A percentile compares a stretch with the other conserved stretches of the same genome.
These are phyloP conservation scores for Jatropha curcas DNA, from an alignment of 345 rosid species.

Conservation along the genomic window DNA sequence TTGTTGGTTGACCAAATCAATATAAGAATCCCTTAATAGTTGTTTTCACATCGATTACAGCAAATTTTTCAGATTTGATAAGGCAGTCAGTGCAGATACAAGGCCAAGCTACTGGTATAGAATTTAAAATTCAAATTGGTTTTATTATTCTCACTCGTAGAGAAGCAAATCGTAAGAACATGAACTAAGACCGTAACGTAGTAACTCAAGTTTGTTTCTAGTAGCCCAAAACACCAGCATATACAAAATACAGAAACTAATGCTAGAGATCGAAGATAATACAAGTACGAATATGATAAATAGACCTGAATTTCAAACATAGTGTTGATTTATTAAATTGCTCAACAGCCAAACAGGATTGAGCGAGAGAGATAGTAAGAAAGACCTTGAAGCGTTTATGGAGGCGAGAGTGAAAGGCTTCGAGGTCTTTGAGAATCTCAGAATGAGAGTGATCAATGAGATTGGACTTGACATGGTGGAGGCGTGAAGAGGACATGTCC, in stretches of 20 bases:
- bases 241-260: neutral
- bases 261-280: neutral
- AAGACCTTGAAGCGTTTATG: slow-evolving; percentile 55
- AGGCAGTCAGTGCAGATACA: neutral
- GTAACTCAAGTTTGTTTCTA: too few species aligned
- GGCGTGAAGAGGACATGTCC: slow-evolving; percentile 37
- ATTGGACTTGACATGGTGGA: slow-evolving; percentile 44
- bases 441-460: slow-evolving; percentile 50
- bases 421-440: slow-evolving; percentile 51
- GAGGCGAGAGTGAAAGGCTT: slow-evolving; percentile 53
- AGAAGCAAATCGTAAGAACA: too few species aligned
- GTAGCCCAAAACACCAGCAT: too few species aligned
- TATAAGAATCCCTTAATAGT: too few species aligned
- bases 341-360: neutral
- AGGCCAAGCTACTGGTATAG: too few species aligned
- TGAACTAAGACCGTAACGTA: too few species aligned
- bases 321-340: neutral
- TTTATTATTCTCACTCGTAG: too few species aligned
- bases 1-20: too few species aligned
- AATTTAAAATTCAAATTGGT: too few species aligned
- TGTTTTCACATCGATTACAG: too few species aligned
- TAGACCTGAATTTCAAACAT: neutral
- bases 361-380: neutral
- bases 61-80: neutral
- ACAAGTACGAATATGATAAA: neutral